Conservation (phyloP, 148 eudicot species). For the Vaccinium darrowii region DNA sequence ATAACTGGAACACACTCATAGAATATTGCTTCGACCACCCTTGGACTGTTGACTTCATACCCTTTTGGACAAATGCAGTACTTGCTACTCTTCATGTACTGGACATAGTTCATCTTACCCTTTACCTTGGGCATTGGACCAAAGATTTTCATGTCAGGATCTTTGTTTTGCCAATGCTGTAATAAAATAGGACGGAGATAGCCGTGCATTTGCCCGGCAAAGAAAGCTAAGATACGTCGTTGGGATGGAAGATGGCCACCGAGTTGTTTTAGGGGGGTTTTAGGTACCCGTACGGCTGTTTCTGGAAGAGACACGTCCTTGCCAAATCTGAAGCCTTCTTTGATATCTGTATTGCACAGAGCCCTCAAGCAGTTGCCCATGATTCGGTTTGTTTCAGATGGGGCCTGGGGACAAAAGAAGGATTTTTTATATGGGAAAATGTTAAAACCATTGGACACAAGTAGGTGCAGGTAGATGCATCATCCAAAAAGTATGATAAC, state of each 20-base stretch:
- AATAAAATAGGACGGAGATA: constrained; percentile 31
- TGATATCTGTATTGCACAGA: constrained; percentile 37
- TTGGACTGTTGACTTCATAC: constrained; percentile 50
- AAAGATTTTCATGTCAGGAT: constrained; percentile 47
- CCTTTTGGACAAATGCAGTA: constrained; percentile 52
- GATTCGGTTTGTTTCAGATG: constrained; percentile 24
- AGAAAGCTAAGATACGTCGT: constrained; percentile 39
- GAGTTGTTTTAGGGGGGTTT: constrained; percentile 17
- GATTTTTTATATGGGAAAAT: neutral
- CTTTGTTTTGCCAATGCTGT: constrained; percentile 38
- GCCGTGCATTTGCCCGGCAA: constrained; percentile 45
- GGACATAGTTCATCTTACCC: constrained; percentile 31
- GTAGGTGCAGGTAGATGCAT: neutral
- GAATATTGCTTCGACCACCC: constrained; percentile 54
- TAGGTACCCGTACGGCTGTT: constrained; percentile 17
- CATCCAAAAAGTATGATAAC: neutral
- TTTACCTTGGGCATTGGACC: constrained; percentile 25
- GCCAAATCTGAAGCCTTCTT: constrained; percentile 39
- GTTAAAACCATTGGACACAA: neutral
- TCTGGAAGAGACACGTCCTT: constrained; percentile 41
- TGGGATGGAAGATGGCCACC: constrained; percentile 34
- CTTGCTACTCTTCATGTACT: constrained; percentile 54
- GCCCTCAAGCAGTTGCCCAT: constrained; percentile 37
- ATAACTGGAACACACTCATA: constrained; percentile 51
- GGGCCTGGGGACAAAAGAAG: constrained; percentile 20